These are phyloP conservation scores for Colletotrichum echinochloae DNA, from an alignment of 2,329 filamentous ascomycete genomes.

Conservation along the genomic window DNA sequence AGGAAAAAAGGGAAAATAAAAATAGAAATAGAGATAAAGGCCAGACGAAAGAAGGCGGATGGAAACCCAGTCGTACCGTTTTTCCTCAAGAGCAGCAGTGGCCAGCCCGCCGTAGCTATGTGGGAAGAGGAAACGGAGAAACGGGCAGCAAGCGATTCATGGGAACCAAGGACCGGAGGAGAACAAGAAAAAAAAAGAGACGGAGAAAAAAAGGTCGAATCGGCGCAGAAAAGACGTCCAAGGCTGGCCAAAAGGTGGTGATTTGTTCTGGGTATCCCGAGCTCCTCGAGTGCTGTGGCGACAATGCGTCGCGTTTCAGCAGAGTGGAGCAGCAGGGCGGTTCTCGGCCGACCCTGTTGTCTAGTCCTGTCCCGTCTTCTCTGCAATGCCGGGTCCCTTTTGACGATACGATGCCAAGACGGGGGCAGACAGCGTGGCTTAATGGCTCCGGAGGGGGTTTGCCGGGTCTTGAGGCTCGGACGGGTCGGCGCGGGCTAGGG, in stretches of 20 bases:
- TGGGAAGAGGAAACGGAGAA: background rate
- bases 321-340: slow-evolving; percentile 17
- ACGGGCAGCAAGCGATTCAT: background rate
- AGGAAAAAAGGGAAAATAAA: no score
- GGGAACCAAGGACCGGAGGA: background rate
- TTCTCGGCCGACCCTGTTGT: slow-evolving; percentile 13
- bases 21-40: no score
- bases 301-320: slow-evolving; percentile 40
- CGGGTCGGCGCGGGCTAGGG: background rate
- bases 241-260: background rate
- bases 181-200: background rate
- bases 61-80: background rate
- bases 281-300: slow-evolving; percentile 24
- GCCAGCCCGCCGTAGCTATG: background rate
- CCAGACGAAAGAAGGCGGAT: background rate
- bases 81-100: background rate
- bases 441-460: background rate
- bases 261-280: slow-evolving; percentile 5
- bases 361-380: background rate
- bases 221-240: background rate
- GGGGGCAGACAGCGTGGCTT: background rate
- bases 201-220: background rate
- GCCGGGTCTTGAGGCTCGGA: slow-evolving; percentile 25
- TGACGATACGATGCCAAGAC: background rate
- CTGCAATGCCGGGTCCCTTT: slow-evolving; percentile 8